Base-by-base conservation (phyloP, 2,329 filamentous ascomycete species). In the Botrytis paeoniae region DNA sequence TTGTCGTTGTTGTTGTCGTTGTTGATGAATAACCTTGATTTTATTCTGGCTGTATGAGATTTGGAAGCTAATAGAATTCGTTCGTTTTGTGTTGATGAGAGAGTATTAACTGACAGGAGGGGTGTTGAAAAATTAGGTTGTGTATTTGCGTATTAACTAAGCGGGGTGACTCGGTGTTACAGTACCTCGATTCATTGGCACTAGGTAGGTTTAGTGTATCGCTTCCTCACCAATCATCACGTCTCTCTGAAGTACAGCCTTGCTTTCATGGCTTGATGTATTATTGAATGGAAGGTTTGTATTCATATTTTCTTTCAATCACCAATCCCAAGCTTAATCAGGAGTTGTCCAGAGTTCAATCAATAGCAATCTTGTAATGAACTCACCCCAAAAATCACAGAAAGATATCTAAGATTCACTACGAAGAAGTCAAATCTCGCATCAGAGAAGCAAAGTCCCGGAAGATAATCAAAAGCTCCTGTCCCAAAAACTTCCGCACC, bases 51-150 rank as follows among this genome's bases (percentile, higher is more conserved):
- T n/a, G n/a, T n/a, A n/a, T n/a, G n/a, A n/a, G n/a, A n/a, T n/a
- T n/a, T n/a, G n/a, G n/a, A n/a, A n/a, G n/a, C n/a, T n/a, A n/a
- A n/a, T n/a, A n/a, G n/a, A n/a, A n/a, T n/a, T n/a, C n/a, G n/a
- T n/a, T n/a, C n/a, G n/a, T n/a, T n/a, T n/a, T n/a, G n/a, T n/a
- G 22, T 61, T 14, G 9, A 12, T 12, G 54, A 5, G 7, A 35
- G 8, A 22, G 4, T 10, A 18, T 7, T 59, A 18, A 29, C 7
- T 54, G n/a, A 18, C 2, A 18, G 12, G 14, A 54, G 5, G 12
- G 2, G 4, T 54, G 5, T 54, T 7, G 0, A 3, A 16, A 54
- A 54, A 14, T 0, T n/a, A n/a, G 25, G 25, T 7, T 3, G 25
- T 29, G 12, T 54, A 29, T 29, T 7, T 29, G 5, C 8, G 51